Evolutionary conservation across 768 basidiomycete genomes (phyloP).

Genomic region (Bullera alba): DNA sequence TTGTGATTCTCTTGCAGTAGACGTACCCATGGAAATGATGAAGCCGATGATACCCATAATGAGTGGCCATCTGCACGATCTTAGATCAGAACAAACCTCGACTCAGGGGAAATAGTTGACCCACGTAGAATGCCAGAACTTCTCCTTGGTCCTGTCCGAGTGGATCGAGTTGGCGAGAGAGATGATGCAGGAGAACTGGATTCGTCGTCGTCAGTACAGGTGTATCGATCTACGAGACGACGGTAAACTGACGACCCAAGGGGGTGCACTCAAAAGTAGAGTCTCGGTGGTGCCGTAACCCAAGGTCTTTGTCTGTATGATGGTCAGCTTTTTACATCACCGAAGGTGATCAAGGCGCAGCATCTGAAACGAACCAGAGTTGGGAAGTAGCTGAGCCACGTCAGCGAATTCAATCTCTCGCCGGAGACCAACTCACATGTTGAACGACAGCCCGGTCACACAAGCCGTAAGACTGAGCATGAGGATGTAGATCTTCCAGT

Average conservation of each 20-base stretch:
- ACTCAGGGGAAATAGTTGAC: constrained; percentile 21
- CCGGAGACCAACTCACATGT: constrained; percentile 13
- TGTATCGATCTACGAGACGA: constrained; percentile 8
- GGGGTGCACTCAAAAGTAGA: constrained; percentile 30
- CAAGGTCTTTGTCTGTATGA: constrained; percentile 20
- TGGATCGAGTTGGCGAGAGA: constrained; percentile 52
- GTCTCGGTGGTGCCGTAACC: constrained; percentile 34
- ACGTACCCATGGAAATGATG: constrained; percentile 41
- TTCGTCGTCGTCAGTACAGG: background rate
- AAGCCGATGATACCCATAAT: constrained; percentile 56
- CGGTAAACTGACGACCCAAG: constrained; percentile 26
- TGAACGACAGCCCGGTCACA: constrained; percentile 26
- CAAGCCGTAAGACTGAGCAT: constrained; percentile 27
- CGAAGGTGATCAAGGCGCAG: background rate
- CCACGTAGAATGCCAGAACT: constrained; percentile 56
- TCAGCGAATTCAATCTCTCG: background rate
- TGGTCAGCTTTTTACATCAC: too few species aligned
- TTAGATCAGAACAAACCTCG: constrained; percentile 27
- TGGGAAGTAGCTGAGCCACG: constrained; percentile 16
- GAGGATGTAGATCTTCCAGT: constrained; percentile 30
- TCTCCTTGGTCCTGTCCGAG: constrained; percentile 63
- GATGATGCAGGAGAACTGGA: constrained; percentile 43
- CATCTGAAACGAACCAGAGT: constrained; percentile 10
- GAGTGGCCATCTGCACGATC: constrained; percentile 11
- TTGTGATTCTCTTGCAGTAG: background rate